These are phyloP conservation scores for Aureobasidium zeae DNA, from an alignment of 2,329 filamentous ascomycete species.

Conservation along the genomic window DNA sequence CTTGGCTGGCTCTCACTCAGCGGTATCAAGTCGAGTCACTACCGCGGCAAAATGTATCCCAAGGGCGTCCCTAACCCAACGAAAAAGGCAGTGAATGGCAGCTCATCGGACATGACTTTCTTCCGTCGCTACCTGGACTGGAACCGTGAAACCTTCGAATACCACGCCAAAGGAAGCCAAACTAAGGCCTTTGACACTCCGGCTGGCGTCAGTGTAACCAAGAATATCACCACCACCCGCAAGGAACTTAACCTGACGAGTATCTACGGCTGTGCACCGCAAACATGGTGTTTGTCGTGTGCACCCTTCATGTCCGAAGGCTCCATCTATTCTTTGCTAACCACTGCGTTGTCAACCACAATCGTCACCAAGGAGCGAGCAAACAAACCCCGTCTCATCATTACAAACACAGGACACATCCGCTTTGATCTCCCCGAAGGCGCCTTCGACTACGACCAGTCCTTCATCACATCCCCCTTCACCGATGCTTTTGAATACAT, in stretches of 20 bases:
- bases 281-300: constrained; percentile 50
- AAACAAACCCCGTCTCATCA: constrained; percentile 37
- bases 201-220: constrained; percentile 39
- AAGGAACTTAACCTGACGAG: constrained; percentile 45
- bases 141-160: constrained; percentile 56
- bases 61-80: constrained; percentile 37
- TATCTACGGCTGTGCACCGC: constrained; percentile 48
- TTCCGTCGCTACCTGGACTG: too few species aligned
- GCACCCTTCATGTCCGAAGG: constrained; percentile 43
- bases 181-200: constrained; percentile 41
- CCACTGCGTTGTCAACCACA: constrained; percentile 24
- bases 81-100: constrained; percentile 29
- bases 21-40: constrained; percentile 44
- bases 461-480: constrained; percentile 47
- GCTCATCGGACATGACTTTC: constrained; percentile 1
- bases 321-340: constrained; percentile 48
- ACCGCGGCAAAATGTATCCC: constrained; percentile 35
- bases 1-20: constrained; percentile 58
- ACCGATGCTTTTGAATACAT: constrained; percentile 46
- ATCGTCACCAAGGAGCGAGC: constrained; percentile 14
- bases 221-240: constrained; percentile 43
- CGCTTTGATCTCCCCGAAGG: constrained; percentile 56
- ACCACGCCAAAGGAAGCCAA: constrained; percentile 48
- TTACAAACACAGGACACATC: constrained; percentile 52
- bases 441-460: constrained; percentile 44